Evolutionary conservation across 495 filamentous ascomycete genomes (phyloP), one percentile per base, ranked within the genome.

Genomic region (Aspergillus saccharolyticus): DNA sequence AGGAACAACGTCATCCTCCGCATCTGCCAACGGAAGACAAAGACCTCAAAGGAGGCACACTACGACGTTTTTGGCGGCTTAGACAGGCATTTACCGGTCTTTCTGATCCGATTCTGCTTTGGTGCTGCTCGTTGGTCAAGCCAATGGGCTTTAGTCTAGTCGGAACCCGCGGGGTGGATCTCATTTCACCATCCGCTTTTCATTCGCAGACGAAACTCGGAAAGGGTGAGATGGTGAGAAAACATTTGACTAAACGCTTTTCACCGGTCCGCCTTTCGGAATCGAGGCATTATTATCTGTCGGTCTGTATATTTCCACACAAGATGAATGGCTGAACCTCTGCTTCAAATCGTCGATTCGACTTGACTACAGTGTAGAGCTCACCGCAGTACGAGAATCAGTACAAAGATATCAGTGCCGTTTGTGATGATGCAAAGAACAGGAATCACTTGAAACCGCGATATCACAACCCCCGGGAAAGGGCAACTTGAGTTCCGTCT

Each of bases 221-320:
- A 50, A 33, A 54, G 25, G 30, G 17, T 19, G 48, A 52, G 28
- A 54, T 30, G 25, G 4, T 28, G 42, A 59, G 56, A 50, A n/a
- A 59, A 59, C 51, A 54, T 1, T 50, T 53, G 49, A 59, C 51
- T 59, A 59, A 57, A 19, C 20, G 21, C 21, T 48, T 28, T 42
- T 48, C 56, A 59, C 56, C 51, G 56, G 50, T 49, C 44, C 39
- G 43, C 24, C 20, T 39, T 46, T 58, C 48, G 45, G 39, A 50
- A 44, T 54, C 56, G 44, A 53, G 52, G 56, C 56, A 54, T 54
- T 59, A 49, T 59, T n/a, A 25, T 54, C 30, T 39, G 33, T 8
- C 33, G 7, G 44, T 50, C 22, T 28, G 15, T 21, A 47, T 19
- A 42, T 57, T 48, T 52, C 55, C 45, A 56, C 24, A 44, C 43